Percentiles rank a stretch among this genome's conserved stretches.
phyloP scores from a whole-genome alignment of 2,329 filamentous ascomycete genomes.

The Penicillium sp. region DNA sequence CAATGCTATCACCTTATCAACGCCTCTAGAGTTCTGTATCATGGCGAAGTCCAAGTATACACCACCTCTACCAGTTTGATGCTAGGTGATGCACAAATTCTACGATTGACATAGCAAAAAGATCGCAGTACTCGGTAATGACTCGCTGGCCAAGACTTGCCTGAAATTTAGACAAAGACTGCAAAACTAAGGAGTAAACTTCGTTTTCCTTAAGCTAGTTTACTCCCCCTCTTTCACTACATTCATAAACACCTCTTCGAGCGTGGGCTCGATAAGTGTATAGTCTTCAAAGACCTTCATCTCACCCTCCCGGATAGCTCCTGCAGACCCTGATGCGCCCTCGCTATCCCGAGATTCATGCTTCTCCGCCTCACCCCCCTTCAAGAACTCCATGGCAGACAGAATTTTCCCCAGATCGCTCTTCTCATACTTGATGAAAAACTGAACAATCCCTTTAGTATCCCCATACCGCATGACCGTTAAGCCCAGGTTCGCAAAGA shows the following conservation, averaged over 20 bases:
- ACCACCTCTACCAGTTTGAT: no score
- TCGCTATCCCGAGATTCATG: not conserved
- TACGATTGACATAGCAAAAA: no score
- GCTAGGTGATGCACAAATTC: no score
- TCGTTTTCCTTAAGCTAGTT: no score
- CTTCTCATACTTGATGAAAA: slow-evolving; percentile 9
- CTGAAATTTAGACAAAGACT: no score
- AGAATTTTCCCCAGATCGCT: slow-evolving; percentile 4
- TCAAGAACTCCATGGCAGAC: slow-evolving; percentile 4
- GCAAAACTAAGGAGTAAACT: no score
- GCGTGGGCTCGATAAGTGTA: slow-evolving; percentile 3
- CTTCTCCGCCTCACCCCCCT: not conserved
- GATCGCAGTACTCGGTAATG: no score
- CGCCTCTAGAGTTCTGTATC: no score
- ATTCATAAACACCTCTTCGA: slow-evolving; percentile 7
- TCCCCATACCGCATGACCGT: not conserved
- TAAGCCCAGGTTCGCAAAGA: not conserved
- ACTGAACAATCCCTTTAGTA: slow-evolving; percentile 3
- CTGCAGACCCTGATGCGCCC: not conserved
- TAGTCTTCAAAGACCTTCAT: slow-evolving; percentile 2
- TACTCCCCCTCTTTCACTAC: slow-evolving; percentile 2
- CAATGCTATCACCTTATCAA: no score
- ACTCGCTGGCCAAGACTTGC: no score
- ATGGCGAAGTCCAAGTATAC: no score
- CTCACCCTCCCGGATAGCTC: not conserved